phyloP scores from a whole-genome alignment of 2,329 filamentous ascomycete species.

The Ophiostoma pallidulum region DNA sequence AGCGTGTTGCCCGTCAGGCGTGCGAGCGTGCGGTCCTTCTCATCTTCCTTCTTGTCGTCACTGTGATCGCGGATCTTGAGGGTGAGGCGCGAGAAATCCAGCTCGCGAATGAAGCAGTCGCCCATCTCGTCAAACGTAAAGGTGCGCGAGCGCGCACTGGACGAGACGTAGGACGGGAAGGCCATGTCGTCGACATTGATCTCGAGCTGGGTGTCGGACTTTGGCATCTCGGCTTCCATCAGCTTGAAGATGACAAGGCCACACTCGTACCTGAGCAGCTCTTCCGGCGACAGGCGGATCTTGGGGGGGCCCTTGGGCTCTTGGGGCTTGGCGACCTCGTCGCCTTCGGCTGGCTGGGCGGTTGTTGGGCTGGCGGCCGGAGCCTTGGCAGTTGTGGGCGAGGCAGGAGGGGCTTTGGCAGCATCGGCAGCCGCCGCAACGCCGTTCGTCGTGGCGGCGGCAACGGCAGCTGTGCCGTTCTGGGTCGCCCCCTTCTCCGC shows the following conservation, averaged over 20 bases:
- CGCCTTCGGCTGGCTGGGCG: constrained; percentile 29
- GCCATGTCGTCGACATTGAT: constrained; percentile 91
- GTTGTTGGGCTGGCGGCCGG: constrained; percentile 28
- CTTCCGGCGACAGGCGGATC: constrained; percentile 66
- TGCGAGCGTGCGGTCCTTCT: constrained; percentile 62
- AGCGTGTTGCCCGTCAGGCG: constrained; percentile 78
- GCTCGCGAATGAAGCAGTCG: constrained; percentile 89
- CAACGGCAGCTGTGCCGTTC: not conserved
- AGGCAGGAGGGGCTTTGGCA: constrained; percentile 20
- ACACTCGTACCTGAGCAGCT: constrained; percentile 78
- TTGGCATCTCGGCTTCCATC: constrained; percentile 76
- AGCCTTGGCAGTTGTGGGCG: not conserved
- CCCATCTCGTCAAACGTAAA: constrained; percentile 84
- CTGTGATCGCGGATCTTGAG: constrained; percentile 75
- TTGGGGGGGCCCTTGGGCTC: constrained; percentile 55
- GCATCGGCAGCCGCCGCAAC: constrained; percentile 26
- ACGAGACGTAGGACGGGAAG: constrained; percentile 79
- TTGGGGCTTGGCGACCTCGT: constrained; percentile 22
- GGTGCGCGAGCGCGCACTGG: constrained; percentile 58
- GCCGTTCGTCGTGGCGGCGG: not conserved
- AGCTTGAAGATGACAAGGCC: constrained; percentile 92
- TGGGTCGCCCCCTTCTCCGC: constrained; percentile 33
- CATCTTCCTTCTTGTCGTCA: constrained; percentile 55
- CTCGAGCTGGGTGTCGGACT: constrained; percentile 68
- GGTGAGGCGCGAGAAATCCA: constrained; percentile 93